Evolutionary conservation across 192 early-diverging fungal species (phyloP), one percentile per base, ranked within the genome.

Genomic region (Physocladia obscura): DNA sequence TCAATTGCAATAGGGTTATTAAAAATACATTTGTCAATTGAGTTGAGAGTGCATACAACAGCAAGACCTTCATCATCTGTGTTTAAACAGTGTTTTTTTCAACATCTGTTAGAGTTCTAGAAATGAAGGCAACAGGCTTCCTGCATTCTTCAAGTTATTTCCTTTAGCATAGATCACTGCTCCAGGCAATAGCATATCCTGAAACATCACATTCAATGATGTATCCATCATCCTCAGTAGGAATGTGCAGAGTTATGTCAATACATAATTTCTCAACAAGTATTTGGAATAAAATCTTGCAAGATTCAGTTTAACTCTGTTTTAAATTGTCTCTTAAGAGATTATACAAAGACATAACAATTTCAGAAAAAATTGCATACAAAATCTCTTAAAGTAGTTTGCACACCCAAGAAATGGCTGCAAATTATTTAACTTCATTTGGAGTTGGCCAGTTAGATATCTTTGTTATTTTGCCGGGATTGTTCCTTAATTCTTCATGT

Each of bases 331-430:
- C 47, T 19, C 54, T 62, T 15, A 69, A 31, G 3, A 78, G 39
- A n/a, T 62, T 32, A 40, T 48, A 72, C 2, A 80, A 32, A n/a
- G 79, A 75, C 22, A 13, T 17, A 24, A 62, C 68, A 5, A 67
- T 69, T 29, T 37, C 15, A 11, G 73, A n/a, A 55, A 39, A 78
- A 34, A 73, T 51, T 40, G n/a, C n/a, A 31, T 31, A 24, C 74
- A 44, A 36, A 79, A 78, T 3, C 65, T 31, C 24, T 75, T 65
- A 48, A 80, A 79, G 55, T 76, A 79, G 29, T 74, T 70, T n/a
- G 62, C 58, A 19, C 78, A 49, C 1, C 79, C 79, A 30, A 70
- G 56, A 24, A n/a, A n/a, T n/a, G n/a, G n/a, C n/a, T n/a, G n/a
- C 54, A 4, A 69, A 38, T 55, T 75, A 38, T 8, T 47, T 75